Conservation (phyloP, 1,284 basidiomycete species). For the Ceratobasidium sp. region DNA sequence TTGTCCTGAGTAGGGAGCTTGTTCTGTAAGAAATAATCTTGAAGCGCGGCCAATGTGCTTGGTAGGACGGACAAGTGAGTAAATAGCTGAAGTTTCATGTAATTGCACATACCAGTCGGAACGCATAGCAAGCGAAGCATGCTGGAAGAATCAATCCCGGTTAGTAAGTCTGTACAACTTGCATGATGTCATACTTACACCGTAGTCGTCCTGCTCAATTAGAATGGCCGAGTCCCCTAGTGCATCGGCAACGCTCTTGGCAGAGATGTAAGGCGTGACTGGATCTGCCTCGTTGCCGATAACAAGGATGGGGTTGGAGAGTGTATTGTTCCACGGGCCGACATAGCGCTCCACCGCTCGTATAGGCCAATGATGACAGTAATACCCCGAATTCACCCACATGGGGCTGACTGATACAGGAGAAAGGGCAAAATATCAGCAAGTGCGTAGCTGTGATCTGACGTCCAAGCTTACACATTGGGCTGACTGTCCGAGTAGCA, state of each 20-base stretch:
- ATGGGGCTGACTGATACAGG: background rate
- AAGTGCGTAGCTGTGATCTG: background rate
- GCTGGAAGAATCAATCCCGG: background rate
- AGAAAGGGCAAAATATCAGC: background rate
- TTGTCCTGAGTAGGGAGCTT: constrained; percentile 17
- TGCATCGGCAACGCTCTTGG: constrained; percentile 26
- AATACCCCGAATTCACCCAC: background rate
- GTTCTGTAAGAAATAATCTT: constrained; percentile 16
- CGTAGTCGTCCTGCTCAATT: constrained; percentile 34
- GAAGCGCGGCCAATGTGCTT: constrained; percentile 26
- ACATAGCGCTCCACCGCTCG: constrained; percentile 36
- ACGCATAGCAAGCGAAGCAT: background rate
- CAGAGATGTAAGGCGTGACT: constrained; percentile 23
- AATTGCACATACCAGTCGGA: constrained; percentile 6
- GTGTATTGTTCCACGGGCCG: constrained; percentile 30
- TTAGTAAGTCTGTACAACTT: background rate
- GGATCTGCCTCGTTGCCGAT: constrained; percentile 38
- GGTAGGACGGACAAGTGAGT: background rate
- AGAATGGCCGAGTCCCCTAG: constrained; percentile 26
- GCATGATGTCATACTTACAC: background rate
- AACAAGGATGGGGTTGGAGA: constrained; percentile 16
- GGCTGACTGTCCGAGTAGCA: background rate
- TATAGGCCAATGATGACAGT: constrained; percentile 27
- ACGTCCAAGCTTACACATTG: background rate
- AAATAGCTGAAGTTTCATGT: background rate